A percentile compares a stretch with the other conserved stretches of the same genome.
These are phyloP conservation scores for Tulasnella sp. DNA, from an alignment of 768 basidiomycete genomes.

Conservation along the genomic window DNA sequence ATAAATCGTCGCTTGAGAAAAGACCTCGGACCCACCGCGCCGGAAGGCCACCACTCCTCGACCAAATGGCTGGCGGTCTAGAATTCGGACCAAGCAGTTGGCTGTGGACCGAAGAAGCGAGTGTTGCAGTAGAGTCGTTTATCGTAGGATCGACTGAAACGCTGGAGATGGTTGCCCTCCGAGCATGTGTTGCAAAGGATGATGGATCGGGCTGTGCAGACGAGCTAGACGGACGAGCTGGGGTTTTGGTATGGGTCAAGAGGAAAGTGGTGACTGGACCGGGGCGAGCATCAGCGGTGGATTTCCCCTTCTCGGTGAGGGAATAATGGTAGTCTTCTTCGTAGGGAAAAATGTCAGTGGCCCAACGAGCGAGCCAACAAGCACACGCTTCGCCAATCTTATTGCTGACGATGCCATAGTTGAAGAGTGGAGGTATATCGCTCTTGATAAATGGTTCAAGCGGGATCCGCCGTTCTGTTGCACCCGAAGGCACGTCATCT, in stretches of 20 bases:
- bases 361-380: constrained; percentile 85
- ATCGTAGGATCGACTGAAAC: not conserved
- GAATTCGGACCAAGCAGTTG: not conserved
- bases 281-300: constrained; percentile 2
- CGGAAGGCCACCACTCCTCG: constrained; percentile 51
- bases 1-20: constrained; percentile 66
- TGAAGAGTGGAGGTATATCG: constrained; percentile 28
- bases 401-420: constrained; percentile 80
- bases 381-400: constrained; percentile 84
- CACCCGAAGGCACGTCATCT: too few relatives aligned
- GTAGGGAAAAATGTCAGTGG: constrained; percentile 54
- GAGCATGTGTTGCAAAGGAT: not conserved
- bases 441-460: not conserved
- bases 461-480: not conserved
- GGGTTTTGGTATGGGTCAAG: not conserved
- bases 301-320: not conserved
- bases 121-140: not conserved
- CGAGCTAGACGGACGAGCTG: not conserved
- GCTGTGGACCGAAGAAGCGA: not conserved
- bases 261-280: not conserved
- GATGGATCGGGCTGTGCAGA: constrained; percentile 20
- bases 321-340: constrained; percentile 34
- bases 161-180: constrained; percentile 7
- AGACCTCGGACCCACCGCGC: constrained; percentile 62
- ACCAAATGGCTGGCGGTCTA: constrained; percentile 48